Conservation (phyloP, 1,284 basidiomycete genomes). For the Boletus smithii region DNA sequence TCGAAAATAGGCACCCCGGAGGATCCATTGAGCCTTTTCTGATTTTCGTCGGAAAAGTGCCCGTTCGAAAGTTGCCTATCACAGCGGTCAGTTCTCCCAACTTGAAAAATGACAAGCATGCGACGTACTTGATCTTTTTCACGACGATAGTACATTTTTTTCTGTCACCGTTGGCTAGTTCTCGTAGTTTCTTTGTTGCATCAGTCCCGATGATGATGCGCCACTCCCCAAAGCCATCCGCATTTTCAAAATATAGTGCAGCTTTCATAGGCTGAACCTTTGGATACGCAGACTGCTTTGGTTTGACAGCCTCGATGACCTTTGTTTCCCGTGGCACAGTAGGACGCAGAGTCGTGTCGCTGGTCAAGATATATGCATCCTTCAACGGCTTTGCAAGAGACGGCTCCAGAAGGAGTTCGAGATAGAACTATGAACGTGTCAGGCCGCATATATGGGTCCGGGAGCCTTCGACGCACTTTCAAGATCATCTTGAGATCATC, state of each 20-base stretch:
- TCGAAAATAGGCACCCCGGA: slow-evolving; percentile 59
- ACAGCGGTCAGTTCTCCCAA: neutral
- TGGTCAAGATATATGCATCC: slow-evolving; percentile 12
- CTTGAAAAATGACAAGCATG: neutral
- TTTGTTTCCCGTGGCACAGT: neutral
- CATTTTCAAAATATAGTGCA: neutral
- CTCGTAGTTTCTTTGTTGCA: neutral
- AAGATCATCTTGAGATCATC: slow-evolving; percentile 28
- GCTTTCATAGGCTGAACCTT: slow-evolving; percentile 25
- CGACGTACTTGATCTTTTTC: neutral
- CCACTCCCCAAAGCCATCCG: neutral
- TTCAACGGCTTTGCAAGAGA: slow-evolving; percentile 15
- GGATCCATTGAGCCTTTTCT: slow-evolving; percentile 54
- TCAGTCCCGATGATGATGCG: neutral
- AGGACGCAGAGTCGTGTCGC: neutral
- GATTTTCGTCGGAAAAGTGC: slow-evolving; percentile 65
- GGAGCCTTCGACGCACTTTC: slow-evolving; percentile 21
- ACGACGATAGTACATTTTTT: neutral
- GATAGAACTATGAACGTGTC: slow-evolving; percentile 22
- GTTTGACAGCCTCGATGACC: neutral
- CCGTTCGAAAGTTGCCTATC: slow-evolving; percentile 61
- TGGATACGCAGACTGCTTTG: slow-evolving; percentile 36
- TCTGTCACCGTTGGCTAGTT: neutral
- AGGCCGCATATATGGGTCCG: neutral
- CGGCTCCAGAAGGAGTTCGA: slow-evolving; percentile 21